Evolutionary conservation across 75 land plant genomes (phyloP).

Genomic region (Gnetum montanum): DNA sequence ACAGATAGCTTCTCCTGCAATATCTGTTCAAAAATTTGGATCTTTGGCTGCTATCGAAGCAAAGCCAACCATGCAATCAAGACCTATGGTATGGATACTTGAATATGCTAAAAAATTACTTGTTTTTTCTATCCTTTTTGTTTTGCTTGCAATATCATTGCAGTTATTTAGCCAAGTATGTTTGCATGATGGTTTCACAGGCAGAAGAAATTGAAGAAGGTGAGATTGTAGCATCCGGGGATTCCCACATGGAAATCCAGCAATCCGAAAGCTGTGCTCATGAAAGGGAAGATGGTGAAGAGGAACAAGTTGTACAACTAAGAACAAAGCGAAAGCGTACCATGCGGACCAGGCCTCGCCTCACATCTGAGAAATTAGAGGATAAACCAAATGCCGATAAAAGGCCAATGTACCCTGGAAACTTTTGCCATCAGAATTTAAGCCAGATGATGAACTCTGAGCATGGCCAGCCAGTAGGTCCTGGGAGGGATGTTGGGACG

Average conservation of each 20-base stretch:
- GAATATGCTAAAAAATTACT: no score
- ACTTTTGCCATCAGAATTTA: slow-evolving; percentile 18
- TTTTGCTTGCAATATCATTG: not conserved
- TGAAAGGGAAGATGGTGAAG: slow-evolving; percentile 82
- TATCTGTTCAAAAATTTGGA: slow-evolving; percentile 73
- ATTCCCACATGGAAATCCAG: slow-evolving; percentile 73
- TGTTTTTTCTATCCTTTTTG: not conserved
- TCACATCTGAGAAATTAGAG: slow-evolving; percentile 33
- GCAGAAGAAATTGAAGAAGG: slow-evolving; percentile 94
- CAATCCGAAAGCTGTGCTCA: slow-evolving; percentile 85
- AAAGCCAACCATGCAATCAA: slow-evolving; percentile 45
- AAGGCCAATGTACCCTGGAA: slow-evolving; percentile 17
- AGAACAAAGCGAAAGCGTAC: slow-evolving; percentile 87
- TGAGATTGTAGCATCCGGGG: slow-evolving; percentile 90
- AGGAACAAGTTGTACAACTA: slow-evolving; percentile 78
- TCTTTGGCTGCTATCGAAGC: slow-evolving; percentile 91
- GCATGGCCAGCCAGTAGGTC: slow-evolving; percentile 19
- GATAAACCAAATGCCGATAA: slow-evolving; percentile 29
- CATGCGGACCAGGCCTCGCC: slow-evolving; percentile 57
- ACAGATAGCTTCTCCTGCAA: slow-evolving; percentile 29
- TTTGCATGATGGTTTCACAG: no score
- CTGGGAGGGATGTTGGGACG: slow-evolving; percentile 21
- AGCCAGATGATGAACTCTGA: slow-evolving; percentile 13
- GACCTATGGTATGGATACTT: slow-evolving; percentile 39
- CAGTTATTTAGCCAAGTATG: not conserved